Base-by-base conservation (phyloP, 176 grass and related monocot genomes). In the Phoenix dactylifera region DNA sequence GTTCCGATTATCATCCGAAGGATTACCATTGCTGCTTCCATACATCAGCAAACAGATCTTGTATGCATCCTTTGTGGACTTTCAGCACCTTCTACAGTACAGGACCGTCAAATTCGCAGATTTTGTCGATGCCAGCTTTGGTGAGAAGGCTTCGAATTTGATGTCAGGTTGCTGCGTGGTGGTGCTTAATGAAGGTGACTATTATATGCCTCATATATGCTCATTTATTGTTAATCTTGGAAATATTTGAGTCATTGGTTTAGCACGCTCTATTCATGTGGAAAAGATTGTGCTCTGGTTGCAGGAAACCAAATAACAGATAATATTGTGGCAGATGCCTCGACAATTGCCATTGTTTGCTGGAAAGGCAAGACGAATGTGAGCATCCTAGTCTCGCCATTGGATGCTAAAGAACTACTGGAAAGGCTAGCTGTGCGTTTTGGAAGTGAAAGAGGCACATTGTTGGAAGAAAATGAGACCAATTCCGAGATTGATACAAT, bases 291-390 rank as follows among this genome's bases (percentile, higher is more conserved):
- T 44, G 10, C 28, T 24, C 15, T 65, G 20, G 14, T 73, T 54
- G 57, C 56, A 96, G 86, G 73, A 58, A 70, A 87, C 57, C 18
- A 61, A 26, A 56, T 53, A 74, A 55, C 54, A 50, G 74, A 77
- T 65, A 58, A 69, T 54, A 82, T 82, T 15, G 69, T 17, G 55
- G 72, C 73, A 65, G 87, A 97, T 76, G 59, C 81, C 51, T 78
- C 75, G 0, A 82, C 93, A 18, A 85, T 88, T 1, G 75, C 87
- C 25, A 68, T 92, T 32, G 82, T 97, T 69, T 91, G 93, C 32
- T 97, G 93, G 93, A 97, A 97, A 88, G 93, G 93, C 29, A 97
- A 97, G 76, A 91, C 87, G 35, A 90, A 91, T 72, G 58, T 97
- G 66, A 77, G 74, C 32, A 81, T 92, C 70, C 85, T 97, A 81